Evolutionary conservation across 2,329 filamentous ascomycete species (phyloP), one percentile per base, ranked within the genome.

Genomic region (Nothophoma quercina): DNA sequence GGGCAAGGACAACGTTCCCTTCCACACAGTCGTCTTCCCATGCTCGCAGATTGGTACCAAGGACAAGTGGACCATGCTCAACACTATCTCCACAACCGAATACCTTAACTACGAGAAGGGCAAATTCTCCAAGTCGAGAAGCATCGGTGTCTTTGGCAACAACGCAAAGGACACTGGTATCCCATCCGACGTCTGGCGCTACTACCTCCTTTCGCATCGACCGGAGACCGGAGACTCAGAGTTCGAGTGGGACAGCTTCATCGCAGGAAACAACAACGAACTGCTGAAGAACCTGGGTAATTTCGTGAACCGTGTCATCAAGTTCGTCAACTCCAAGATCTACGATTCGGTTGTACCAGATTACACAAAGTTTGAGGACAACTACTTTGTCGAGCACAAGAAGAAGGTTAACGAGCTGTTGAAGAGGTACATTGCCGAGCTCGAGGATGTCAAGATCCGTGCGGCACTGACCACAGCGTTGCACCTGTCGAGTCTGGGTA

Each of bases 21-120:
- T 93, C 81, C 92, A 96, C 78, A 90, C 89, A 35, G 90, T 96
- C 67, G 92, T 96, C 70, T 97, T 96, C 81, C 93, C 93, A 1
- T 90, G 85, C 23, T 92, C 88, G 33, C 89, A 96, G 73, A 81
- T 97, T 9, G 93, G 93, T 51, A 93, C 92, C 0, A 81, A 83
- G 35, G 88, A 96, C 64, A 87, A 88, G 58, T 97, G 93, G 93
- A 96, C 91, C 40, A 90, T 88, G 84, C 84, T 96, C 26, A 87
- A 96, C 77, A 90, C 92, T 68, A 83, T 97, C 42, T 95, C 90
- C 7, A 93, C 92, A 1, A 95, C 92, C 1, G 93, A 97, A 71
- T 93, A 74, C 49, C 59, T 77, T 43, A 76, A 76, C 47, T 77
- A 77, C 55, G 74, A 76, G 51, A 72, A 72, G 56, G 71, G 70